These are phyloP conservation scores for Coemansia sp. DNA, from an alignment of 192 early-diverging fungal genomes.

Conservation along the genomic window DNA sequence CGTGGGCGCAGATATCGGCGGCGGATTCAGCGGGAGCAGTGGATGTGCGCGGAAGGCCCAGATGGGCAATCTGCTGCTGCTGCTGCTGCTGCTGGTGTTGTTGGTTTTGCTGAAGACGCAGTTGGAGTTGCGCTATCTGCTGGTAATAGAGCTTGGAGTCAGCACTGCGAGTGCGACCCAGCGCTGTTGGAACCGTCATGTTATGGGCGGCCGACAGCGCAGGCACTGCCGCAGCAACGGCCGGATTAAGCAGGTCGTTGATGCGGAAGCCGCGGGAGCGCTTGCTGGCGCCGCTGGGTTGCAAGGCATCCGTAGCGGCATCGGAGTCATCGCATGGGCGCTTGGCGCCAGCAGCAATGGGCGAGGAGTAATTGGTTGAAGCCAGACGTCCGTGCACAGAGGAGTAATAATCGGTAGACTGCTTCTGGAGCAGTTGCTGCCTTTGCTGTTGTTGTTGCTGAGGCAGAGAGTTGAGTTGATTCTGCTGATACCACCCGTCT, in stretches of 20 bases:
- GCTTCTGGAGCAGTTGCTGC: slow-evolving; percentile 1
- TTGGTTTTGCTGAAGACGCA: slow-evolving; percentile 21
- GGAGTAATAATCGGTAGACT: neutral
- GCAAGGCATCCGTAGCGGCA: neutral
- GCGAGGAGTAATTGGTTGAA: neutral
- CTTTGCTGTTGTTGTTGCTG: slow-evolving; percentile 2
- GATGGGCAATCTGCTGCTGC: slow-evolving; percentile 5
- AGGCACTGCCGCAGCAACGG: slow-evolving; percentile 15
- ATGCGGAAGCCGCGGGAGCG: slow-evolving; percentile 39
- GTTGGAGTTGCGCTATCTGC: slow-evolving; percentile 37
- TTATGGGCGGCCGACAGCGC: slow-evolving; percentile 35
- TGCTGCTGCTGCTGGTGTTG: slow-evolving; percentile 23
- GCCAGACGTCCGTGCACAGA: slow-evolving; percentile 7
- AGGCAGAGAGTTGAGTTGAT: slow-evolving; percentile 2
- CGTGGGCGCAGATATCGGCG: slow-evolving; percentile 27
- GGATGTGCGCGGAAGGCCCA: slow-evolving; percentile 34
- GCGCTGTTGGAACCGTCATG: slow-evolving; percentile 40
- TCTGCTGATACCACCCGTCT: slow-evolving; percentile 51
- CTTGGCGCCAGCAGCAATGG: slow-evolving; percentile 2
- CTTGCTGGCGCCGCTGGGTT: neutral
- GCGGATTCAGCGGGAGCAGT: slow-evolving; percentile 35
- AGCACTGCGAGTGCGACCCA: slow-evolving; percentile 39
- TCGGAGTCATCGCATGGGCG: slow-evolving; percentile 5
- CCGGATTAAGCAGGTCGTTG: slow-evolving; percentile 53
- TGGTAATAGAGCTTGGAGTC: slow-evolving; percentile 45